Evolutionary conservation across 2,329 filamentous ascomycete genomes (phyloP).

Genomic region (Ceratocystis alfenasii): DNA sequence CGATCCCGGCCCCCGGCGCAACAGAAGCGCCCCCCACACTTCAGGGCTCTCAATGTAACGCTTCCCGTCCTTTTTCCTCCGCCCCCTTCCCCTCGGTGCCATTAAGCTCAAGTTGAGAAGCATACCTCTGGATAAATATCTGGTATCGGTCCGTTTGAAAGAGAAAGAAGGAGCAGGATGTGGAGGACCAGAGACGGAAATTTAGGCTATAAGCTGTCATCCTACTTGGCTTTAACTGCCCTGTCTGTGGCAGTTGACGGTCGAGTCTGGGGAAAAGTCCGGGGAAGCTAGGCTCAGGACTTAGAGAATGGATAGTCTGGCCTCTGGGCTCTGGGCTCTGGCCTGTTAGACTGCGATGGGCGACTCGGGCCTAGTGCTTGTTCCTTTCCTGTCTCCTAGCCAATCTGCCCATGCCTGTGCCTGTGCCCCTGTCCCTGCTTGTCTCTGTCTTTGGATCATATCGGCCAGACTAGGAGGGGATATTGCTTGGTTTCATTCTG

Average conservation of each 20-base stretch:
- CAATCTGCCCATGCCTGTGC: too few species aligned
- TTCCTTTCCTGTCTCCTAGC: too few species aligned
- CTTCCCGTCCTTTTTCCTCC: background rate
- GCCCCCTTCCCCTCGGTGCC: background rate
- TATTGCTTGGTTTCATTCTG: too few species aligned
- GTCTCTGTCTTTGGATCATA: background rate
- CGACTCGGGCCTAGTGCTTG: background rate
- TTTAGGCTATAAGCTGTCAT: slow-evolving; percentile 5
- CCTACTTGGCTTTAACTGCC: background rate
- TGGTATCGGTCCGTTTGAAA: slow-evolving; percentile 14
- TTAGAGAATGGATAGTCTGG: background rate
- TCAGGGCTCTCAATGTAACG: slow-evolving; percentile 18
- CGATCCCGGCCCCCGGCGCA: background rate
- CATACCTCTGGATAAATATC: background rate
- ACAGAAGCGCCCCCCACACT: slow-evolving; percentile 13
- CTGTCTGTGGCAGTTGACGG: background rate
- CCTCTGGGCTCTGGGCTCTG: background rate
- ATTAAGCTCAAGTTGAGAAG: background rate
- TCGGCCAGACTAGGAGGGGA: background rate
- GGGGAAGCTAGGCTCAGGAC: slow-evolving; percentile 1
- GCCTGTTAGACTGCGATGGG: too few species aligned
- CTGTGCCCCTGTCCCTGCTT: background rate
- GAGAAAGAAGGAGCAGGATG: background rate
- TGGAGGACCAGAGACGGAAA: background rate
- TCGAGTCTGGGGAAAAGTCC: slow-evolving; percentile 12